Conservation (phyloP, 2,329 filamentous ascomycete species). For the Amesomyces nigricolor region DNA sequence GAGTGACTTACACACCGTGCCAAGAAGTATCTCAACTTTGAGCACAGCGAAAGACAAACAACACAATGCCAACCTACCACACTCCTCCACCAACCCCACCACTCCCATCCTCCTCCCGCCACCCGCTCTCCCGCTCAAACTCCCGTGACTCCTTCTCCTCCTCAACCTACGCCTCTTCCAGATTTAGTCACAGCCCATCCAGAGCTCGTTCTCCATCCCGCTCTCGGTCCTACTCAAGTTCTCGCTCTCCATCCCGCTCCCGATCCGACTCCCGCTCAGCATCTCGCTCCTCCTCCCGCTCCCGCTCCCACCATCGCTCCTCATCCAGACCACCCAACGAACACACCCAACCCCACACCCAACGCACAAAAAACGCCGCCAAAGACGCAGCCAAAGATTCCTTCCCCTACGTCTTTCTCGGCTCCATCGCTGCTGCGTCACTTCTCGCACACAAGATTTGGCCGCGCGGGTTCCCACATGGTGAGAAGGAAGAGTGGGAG, state of each 20-base stretch:
- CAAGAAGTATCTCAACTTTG: neutral
- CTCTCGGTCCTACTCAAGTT: no score
- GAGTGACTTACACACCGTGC: neutral
- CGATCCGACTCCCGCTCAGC: no score
- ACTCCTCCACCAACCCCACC: slow-evolving; percentile 17
- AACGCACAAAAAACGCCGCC: slow-evolving; percentile 13
- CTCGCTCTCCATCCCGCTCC: no score
- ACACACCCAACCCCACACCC: no score
- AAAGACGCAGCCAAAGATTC: slow-evolving; percentile 27
- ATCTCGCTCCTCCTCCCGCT: neutral
- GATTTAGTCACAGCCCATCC: no score
- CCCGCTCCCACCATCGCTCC: slow-evolving; percentile 19
- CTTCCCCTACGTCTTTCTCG: slow-evolving; percentile 35
- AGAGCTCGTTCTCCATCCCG: no score
- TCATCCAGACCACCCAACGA: neutral
- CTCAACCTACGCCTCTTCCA: no score
- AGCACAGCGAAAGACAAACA: neutral
- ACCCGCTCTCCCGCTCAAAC: slow-evolving; percentile 23
- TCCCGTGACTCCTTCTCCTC: neutral
- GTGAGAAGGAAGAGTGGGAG: slow-evolving; percentile 37
- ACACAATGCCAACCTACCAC: slow-evolving; percentile 23
- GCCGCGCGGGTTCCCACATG: slow-evolving; percentile 36
- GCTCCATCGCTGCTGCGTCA: slow-evolving; percentile 34
- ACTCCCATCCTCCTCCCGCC: slow-evolving; percentile 17
- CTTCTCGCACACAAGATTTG: slow-evolving; percentile 35